Evolutionary conservation across 345 rosid genomes (phyloP).

Genomic region (Aquilaria malaccensis): DNA sequence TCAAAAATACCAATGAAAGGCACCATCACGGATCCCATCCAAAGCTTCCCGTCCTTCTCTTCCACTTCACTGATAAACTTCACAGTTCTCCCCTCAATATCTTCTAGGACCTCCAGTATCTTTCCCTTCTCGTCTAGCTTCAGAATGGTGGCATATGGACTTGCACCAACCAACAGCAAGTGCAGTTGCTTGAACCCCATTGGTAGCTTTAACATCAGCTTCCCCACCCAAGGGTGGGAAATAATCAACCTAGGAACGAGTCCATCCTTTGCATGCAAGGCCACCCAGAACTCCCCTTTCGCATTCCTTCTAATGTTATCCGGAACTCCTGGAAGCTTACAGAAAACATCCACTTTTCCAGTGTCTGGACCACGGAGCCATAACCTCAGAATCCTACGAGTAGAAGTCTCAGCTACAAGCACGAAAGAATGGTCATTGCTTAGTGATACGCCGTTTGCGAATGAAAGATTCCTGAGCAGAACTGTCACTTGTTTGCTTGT

Average conservation of each 20-base stretch:
- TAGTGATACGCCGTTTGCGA: conserved; percentile 70
- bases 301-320: conserved; percentile 55
- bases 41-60: conserved; percentile 55
- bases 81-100: conserved; percentile 43
- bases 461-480: conserved; percentile 40
- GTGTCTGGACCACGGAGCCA: conserved; percentile 43
- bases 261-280: conserved; percentile 58
- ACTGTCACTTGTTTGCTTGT: conserved; percentile 48
- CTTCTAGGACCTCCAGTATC: conserved; percentile 43
- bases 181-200: conserved; percentile 43
- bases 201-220: conserved; percentile 33
- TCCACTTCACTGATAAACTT: conserved; percentile 67
- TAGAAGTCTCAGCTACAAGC: conserved; percentile 45
- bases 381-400: conserved; percentile 33
- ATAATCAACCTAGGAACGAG: conserved; percentile 30
- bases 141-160: conserved; percentile 52
- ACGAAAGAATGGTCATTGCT: conserved; percentile 55
- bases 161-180: conserved; percentile 42
- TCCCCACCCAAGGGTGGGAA: conserved; percentile 35
- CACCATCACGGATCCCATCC: conserved; percentile 64
- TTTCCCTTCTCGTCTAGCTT: conserved; percentile 51
- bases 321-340: conserved; percentile 56
- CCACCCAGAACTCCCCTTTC: conserved; percentile 72
- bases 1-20: conserved; percentile 49
- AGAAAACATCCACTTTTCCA: conserved; percentile 35